Base-by-base conservation (phyloP, 768 basidiomycete species). In the Termitomyces sp. region DNA sequence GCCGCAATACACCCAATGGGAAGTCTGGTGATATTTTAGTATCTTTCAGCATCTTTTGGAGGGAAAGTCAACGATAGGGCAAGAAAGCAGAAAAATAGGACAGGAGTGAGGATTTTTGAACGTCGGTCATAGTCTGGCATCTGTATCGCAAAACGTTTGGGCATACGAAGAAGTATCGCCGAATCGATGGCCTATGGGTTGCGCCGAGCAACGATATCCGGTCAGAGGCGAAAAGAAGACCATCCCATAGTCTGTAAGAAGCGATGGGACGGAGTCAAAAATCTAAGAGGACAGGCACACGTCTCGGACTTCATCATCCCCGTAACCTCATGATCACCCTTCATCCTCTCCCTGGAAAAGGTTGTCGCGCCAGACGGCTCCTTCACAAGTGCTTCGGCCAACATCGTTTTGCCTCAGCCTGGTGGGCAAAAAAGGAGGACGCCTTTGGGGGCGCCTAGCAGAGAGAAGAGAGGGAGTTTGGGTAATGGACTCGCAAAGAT, bases 291-390 rank as follows among this genome's bases (percentile, higher is more conserved):
- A 23, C 12, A 10, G 23, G 75, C 87, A 57, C 67, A 91, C 89
- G 89, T 92, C 90, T 94, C 91, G 0, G 94, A 94, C 71, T 98
- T 97, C 83, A 98, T 95, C 94, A 98, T 98, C 5, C 88, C 94
- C 37, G 94, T 98, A 50, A 94, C 96, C 65, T 99, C 97, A 68
- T 99, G 97, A 66, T 98, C 96, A 10, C 87, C 86, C 55, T 84
- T 82, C 28, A 86, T 85, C 59, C 96, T 78, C 68, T 96, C 91
- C 54, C 95, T 78, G 68, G 98, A 73, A 70, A 99, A 93, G 0
- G 91, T 91, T 0, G 94, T 96, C 7, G 97, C 97, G 17, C 93
- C 91, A 3, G 90, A 93, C 75, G n/a, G n/a, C n/a, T 99, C 95
- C 69, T 96, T 97, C 12, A 97, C 97, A 8, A 99, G 80, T 1